Base-by-base conservation (phyloP, 2,329 filamentous ascomycete genomes). In the Aurifilum marmelostoma region DNA sequence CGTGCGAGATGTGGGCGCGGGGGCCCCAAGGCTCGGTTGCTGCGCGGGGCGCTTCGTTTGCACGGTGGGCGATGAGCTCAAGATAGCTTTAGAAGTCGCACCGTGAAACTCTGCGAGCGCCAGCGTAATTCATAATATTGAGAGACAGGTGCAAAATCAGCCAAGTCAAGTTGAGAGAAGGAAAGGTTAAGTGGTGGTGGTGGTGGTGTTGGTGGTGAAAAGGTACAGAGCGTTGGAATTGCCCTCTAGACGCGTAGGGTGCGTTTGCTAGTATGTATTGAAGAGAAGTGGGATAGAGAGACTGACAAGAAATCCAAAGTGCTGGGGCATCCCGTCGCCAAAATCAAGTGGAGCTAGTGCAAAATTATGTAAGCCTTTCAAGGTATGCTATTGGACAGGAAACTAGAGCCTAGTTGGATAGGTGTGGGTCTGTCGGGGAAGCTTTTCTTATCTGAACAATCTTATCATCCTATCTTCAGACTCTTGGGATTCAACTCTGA, bases 81-180 rank as follows among this genome's bases (percentile, higher is more conserved):
- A 69, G 69, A 68, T 66, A 71, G 68, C 68, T 71, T 59, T 69
- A 68, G 65, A 70, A 74, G 73, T 74, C 73, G 74, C 73, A 71
- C 65, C 52, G 54, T 34, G 60, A 52, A 56, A 21, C 18, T 32
- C 8, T 43, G 37, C 21, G 18, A 3, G 9, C 29, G 37, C 37
- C 34, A 11, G 52, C 32, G 37, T 14, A 37, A 50, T 65, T 65
- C 63, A 65, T 65, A 65, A 34, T 65, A 65, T 12, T 24, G n/a
- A 52, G 24, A 6, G 27, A 9, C 29, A 18, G 32, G 18, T 18
- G 14, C 1, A 0, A 29, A 34, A 16, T 3, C 0, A n/a, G 41
- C 34, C 29, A 8, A 4, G 18, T 6, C 32, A 32, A 50, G 21
- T n/a, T n/a, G n/a, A 52, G 2, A 43, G 12, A 14, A 18, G 16